Base-by-base conservation (phyloP, 2,329 filamentous ascomycete genomes). In the Fusarium sp. region DNA sequence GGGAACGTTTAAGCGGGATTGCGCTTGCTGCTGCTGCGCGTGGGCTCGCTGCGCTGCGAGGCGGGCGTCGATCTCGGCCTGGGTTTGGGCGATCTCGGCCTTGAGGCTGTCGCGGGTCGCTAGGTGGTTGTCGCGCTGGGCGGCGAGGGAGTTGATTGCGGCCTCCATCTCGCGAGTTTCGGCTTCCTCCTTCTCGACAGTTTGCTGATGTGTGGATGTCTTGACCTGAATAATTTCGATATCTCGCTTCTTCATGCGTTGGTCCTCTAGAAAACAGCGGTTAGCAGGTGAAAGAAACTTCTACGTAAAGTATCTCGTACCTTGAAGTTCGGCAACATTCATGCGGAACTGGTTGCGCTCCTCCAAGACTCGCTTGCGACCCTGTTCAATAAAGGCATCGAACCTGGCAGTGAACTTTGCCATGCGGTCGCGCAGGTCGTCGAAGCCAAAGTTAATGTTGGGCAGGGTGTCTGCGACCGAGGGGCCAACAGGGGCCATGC, bases 371-470 rank as follows among this genome's bases (percentile, higher is more conserved):
- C 92, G 89, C 80, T 96, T 96, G 54, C 95, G 87, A 0, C 94
- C 93, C 69, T 92, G 90, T 76, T 97, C 95, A 69, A 99, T 97
- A 74, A 97, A 98, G 0, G 90, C 89, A 77, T 99, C 96, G 74
- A 99, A 99, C 73, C 89, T 91, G 8, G 89, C 86, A 0, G 92
- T 97, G 79, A 99, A 99, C 69, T 92, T 93, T 58, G 90, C 87
- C 96, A 99, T 98, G 81, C 93, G 92, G 76, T 95, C 93, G 81
- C 95, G 94, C 77, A 99, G 82, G 73, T 97, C 93, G 74, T 98
- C 94, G 79, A 98, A 98, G 63, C 93, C 93, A 79, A 99, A 98
- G 80, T 97, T 93, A 79, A 97, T 92, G 78, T 87, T 92, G 34
- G 96, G 96, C 8, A 99, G 88, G 54, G 89, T 88, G 78, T 93